Percentiles rank a stretch among this genome's conserved stretches.
Conservation (phyloP, 768 basidiomycete species). For the Daedalea quercina region DNA sequence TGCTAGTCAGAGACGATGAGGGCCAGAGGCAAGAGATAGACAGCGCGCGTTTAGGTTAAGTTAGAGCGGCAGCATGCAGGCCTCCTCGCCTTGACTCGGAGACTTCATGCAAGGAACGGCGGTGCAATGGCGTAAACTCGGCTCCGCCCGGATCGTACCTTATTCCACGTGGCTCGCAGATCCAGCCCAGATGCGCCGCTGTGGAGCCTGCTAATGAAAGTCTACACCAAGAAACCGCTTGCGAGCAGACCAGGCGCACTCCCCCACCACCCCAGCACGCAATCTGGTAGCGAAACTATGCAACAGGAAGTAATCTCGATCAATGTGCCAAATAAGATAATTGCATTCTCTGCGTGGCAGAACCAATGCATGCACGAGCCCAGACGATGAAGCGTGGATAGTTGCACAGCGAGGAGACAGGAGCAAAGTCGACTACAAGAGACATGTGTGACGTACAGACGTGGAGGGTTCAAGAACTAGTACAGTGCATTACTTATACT, state of each 20-base stretch:
- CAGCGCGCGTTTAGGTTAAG: neutral
- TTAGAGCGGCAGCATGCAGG: neutral
- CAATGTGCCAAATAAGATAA: too few relatives aligned
- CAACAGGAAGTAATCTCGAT: too few relatives aligned
- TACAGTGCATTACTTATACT: neutral
- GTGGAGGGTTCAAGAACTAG: neutral
- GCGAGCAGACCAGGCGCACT: too few relatives aligned
- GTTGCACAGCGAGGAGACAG: conserved; percentile 1
- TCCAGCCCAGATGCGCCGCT: too few relatives aligned
- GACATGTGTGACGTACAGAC: neutral
- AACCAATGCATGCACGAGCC: neutral
- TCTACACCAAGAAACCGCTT: too few relatives aligned
- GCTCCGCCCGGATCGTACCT: too few relatives aligned
- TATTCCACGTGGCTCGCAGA: too few relatives aligned
- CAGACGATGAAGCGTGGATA: conserved; percentile 1
- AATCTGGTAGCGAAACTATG: too few relatives aligned
- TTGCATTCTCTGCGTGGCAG: neutral
- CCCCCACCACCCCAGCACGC: too few relatives aligned
- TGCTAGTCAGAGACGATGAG: neutral
- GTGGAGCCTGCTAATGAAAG: too few relatives aligned
- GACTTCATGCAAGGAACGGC: neutral
- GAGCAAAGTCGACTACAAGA: neutral
- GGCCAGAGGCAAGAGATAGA: conserved; percentile 9
- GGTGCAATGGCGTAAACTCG: neutral
- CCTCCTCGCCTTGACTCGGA: conserved; percentile 2